Evolutionary conservation across 768 basidiomycete genomes (phyloP), one percentile per base, ranked within the genome.

Genomic region (Mycena haematopus): DNA sequence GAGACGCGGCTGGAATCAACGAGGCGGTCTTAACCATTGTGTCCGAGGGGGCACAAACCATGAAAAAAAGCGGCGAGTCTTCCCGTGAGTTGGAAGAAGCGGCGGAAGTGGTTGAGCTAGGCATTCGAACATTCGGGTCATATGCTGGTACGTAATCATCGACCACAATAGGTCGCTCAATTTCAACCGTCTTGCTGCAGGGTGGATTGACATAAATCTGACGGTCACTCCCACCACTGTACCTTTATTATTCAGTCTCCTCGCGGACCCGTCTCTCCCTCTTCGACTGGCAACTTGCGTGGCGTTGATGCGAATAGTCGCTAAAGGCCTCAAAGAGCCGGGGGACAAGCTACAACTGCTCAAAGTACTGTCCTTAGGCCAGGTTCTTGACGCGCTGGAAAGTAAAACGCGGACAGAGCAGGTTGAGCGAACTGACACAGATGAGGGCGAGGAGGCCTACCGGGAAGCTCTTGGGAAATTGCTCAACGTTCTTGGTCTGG

Each of bases 171-270:
- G n/a, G 22, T n/a, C 4, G 3, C 14, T n/a, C 21, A 19, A n/a
- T 36, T 22, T 62, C 36, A 62, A 68, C 36, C 61, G 24, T n/a
- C 52, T 36, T 40, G 52, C 4, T 45, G 29, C 69, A 97, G 96
- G 95, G 15, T 99, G 97, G 97, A 91, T 99, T 68, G 97, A 99
- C 71, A 96, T 99, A 68, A 95, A 94, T 71, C 80, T 99, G 65
- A 95, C 97, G 14, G 91, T 99, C 62, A 98, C 96, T 1, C 93
- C 92, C 14, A 86, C 84, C 15, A 94, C 96, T 2, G 86, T 99
- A 35, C 88, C 91, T 6, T 78, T 99, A 36, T 82, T 97, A 46
- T 95, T 96, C 73, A 85, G 82, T 38, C 82, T 97, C 42, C 84
- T 99, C 40, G 89, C 89, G 17, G 91, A 95, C 70, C 77, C 85